Percentiles rank a stretch among this genome's conserved stretches.
These are phyloP conservation scores for Sophora flavescens DNA, from an alignment of 306 rosid species.

Conservation along the genomic window DNA sequence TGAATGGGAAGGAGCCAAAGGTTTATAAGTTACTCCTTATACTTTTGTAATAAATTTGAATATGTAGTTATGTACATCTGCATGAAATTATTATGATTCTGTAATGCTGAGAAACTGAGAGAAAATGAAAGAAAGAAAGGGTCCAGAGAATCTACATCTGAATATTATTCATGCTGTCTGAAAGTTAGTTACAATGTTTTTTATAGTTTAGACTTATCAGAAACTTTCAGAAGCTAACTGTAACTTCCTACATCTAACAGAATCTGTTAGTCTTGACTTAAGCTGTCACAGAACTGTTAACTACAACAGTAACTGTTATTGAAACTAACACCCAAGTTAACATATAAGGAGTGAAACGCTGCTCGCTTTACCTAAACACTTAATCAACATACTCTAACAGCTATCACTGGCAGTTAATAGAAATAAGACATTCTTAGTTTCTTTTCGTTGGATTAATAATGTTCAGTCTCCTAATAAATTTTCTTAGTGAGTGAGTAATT, in stretches of 20 bases:
- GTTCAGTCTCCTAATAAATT: conserved; percentile 31
- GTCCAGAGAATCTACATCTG: not conserved
- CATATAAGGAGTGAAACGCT: not conserved
- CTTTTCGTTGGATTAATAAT: conserved; percentile 19
- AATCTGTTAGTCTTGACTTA: not conserved
- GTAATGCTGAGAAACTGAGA: not conserved
- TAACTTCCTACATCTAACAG: not conserved
- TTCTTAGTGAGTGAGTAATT: conserved; percentile 7
- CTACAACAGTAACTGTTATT: not conserved
- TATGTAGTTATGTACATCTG: not conserved
- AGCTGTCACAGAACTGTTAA: not conserved
- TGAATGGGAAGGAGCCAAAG: conserved; percentile 99
- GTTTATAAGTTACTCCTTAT: conserved; percentile 55
- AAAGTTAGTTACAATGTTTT: not conserved
- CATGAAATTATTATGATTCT: not conserved
- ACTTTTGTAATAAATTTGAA: conserved; percentile 37
- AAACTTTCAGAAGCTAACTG: not conserved
- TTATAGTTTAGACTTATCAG: not conserved
- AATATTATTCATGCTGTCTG: not conserved
- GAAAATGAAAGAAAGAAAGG: not conserved
- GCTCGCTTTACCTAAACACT: not conserved
- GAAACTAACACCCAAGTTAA: not conserved
- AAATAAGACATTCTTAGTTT: conserved; percentile 19
- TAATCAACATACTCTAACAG: not conserved
- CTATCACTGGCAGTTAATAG: conserved; percentile 25